phyloP scores from a whole-genome alignment of 768 basidiomycete genomes.

The Pilatotrama ljubarskyi region DNA sequence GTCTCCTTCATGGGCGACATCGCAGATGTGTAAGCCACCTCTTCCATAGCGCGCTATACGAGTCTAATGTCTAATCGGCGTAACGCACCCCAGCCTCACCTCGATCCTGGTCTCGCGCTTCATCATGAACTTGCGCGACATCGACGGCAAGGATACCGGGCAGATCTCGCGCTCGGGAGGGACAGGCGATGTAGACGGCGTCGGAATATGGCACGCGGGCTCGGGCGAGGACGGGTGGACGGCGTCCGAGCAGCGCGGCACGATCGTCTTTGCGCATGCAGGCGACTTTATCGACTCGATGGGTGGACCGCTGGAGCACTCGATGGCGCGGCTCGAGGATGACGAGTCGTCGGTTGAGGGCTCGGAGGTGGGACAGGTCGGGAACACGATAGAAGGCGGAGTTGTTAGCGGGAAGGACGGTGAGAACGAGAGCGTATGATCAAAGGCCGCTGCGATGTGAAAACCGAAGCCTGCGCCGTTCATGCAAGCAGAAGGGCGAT shows the following conservation, averaged over 20 bases:
- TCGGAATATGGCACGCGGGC: background rate
- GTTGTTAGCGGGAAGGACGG: no score
- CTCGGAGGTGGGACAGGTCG: background rate
- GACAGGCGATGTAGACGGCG: background rate
- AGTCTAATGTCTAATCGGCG: no score
- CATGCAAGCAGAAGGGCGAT: no score
- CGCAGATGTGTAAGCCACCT: background rate
- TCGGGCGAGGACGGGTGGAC: background rate
- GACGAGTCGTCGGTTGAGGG: background rate
- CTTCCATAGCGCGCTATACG: no score
- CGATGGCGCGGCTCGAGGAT: background rate
- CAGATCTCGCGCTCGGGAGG: background rate
- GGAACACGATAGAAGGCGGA: no score
- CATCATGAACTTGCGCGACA: conserved; percentile 14
- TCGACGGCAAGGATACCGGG: background rate
- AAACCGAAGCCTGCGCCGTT: no score
- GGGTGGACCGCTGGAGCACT: conserved; percentile 1
- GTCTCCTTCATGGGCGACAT: conserved; percentile 5
- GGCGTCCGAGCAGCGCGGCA: background rate
- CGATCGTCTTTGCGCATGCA: background rate
- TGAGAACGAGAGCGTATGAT: no score
- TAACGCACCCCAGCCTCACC: conserved; percentile 15
- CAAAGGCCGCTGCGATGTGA: no score
- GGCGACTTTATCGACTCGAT: background rate
- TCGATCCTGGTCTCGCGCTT: conserved; percentile 14